phyloP scores from a whole-genome alignment of 257 asterid species.

The Eustoma russellianum region DNA sequence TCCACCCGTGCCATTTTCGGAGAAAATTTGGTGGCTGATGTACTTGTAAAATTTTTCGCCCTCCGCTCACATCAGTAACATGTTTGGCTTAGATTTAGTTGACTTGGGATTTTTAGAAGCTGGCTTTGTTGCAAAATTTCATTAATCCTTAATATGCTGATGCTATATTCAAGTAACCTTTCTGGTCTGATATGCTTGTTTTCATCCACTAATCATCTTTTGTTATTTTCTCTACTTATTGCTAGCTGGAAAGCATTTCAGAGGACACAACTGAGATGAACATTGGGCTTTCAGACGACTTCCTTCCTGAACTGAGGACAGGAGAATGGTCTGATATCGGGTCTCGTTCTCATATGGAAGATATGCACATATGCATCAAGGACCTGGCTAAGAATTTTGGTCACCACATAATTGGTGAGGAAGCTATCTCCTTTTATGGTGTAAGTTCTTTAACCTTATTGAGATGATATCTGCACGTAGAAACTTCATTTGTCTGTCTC shows the following conservation, averaged over 20 bases:
- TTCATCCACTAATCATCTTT: neutral
- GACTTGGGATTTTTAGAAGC: neutral
- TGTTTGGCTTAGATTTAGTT: neutral
- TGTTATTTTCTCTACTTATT: conserved; percentile 2
- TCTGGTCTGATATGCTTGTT: neutral
- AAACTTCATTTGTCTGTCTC: neutral
- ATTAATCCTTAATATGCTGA: neutral
- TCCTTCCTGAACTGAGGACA: conserved; percentile 57
- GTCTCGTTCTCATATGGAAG: conserved; percentile 69
- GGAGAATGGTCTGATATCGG: conserved; percentile 91
- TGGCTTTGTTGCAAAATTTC: neutral
- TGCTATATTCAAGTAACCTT: neutral
- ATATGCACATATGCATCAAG: conserved; percentile 72
- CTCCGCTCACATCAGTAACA: neutral
- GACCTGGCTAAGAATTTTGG: conserved; percentile 65
- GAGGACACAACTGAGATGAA: conserved; percentile 48
- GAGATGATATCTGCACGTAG: conserved; percentile 1
- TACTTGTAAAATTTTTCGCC: neutral
- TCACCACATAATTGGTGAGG: conserved; percentile 36
- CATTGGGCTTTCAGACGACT: conserved; percentile 31
- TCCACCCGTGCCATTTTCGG: no score
- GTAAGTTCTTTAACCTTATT: conserved; percentile 54
- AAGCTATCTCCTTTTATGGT: conserved; percentile 84
- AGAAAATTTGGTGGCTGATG: no score
- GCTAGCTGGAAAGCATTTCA: conserved; percentile 71